Base-by-base conservation (phyloP, 1,284 basidiomycete genomes). In the Ganoderma boninense region DNA sequence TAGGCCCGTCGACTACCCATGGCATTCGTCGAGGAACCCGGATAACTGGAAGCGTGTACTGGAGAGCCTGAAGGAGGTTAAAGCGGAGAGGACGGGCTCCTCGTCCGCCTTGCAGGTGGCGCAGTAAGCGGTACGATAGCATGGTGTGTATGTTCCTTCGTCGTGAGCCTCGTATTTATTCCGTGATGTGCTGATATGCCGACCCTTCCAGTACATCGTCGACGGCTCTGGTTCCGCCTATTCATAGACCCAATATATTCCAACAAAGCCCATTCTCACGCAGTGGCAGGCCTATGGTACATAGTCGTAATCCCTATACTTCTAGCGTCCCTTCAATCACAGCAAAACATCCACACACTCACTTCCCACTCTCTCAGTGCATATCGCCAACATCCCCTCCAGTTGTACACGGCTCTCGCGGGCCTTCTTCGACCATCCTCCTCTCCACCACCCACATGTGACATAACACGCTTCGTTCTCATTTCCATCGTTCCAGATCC, bases 1-100 rank as follows among this genome's bases (percentile, higher is more conserved):
- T 40, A 52, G 62, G 26, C 70, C 64, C 35, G 54, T 68, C 54
- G 64, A 63, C 64, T 64, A 65, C 10, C 67, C 66, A 32, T 71
- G 70, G 70, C 70, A 71, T 32, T 65, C 70, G 46, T 43, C 60
- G 1, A 60, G 49, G 64, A 49, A 64, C n/a, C 42, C 43, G 46
- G 38, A 42, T 4, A 61, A 61, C 20, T 71, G 67, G 67, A 54
- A 66, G 64, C 16, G 18, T 38, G 13, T 68, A 20, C 44, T 71
- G 23, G 38, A 38, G 29, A 56, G 18, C 56, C 52, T 71, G 61
- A 61, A 62, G 29, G 54, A 62, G 44, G 56, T 65, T 14, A 65
- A 68, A 61, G 64, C 49, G 20, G 70, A 60, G 43, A 42, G 67
- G 56, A 26, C 62, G 18, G 62, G 44, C 20, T 43, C 61, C 40